Percentiles rank a stretch among this genome's conserved stretches.
These are phyloP conservation scores for Solanum arcanum DNA, from an alignment of 257 asterid genomes.

Conservation along the genomic window DNA sequence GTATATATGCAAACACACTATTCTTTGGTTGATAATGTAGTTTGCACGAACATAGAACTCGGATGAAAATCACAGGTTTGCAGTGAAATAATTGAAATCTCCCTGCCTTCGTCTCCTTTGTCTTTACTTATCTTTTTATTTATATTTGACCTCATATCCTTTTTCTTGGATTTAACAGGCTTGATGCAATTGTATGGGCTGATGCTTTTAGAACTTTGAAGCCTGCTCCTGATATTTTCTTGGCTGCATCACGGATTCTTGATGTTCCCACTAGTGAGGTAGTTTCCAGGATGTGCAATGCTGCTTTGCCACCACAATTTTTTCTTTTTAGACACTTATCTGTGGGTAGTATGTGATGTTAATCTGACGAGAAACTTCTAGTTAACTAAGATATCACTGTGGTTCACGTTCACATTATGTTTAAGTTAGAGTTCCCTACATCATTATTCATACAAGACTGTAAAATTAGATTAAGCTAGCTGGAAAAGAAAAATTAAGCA, in stretches of 20 bases:
- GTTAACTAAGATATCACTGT: neutral
- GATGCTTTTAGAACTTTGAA: constrained; percentile 90
- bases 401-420: neutral
- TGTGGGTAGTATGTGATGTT: neutral
- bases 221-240: constrained; percentile 96
- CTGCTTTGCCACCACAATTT: neutral
- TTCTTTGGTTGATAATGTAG: neutral
- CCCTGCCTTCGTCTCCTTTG: neutral
- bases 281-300: neutral
- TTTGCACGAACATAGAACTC: neutral
- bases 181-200: constrained; percentile 93
- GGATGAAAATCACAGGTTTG: neutral
- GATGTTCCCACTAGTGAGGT: constrained; percentile 87
- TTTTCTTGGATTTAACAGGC: constrained; percentile 33
- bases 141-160: neutral
- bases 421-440: neutral
- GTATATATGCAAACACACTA: neutral
- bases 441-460: neutral
- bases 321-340: neutral
- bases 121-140: neutral
- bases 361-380: neutral
- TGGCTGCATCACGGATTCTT: constrained; percentile 76
- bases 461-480: neutral
- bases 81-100: neutral
- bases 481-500: neutral